phyloP scores from a whole-genome alignment of 2,329 filamentous ascomycete genomes.

The Diplodia mutila region DNA sequence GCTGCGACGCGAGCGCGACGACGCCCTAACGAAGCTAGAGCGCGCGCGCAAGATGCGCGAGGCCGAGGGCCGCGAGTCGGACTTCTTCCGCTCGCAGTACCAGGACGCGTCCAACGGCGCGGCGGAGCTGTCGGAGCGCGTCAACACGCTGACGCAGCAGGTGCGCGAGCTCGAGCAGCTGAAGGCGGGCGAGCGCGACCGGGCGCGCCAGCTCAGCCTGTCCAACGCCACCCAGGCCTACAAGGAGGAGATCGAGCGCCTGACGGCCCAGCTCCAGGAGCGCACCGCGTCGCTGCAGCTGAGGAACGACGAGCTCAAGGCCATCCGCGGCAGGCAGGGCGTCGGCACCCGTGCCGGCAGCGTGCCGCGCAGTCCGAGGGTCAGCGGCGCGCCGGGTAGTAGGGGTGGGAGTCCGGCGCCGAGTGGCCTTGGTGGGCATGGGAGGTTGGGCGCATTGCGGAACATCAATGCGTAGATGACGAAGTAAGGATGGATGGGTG shows the following conservation, averaged over 20 bases:
- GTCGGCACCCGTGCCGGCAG: constrained; percentile 41
- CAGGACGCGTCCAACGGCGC: constrained; percentile 35
- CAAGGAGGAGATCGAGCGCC: constrained; percentile 33
- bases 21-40: constrained; percentile 35
- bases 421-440: constrained; percentile 21
- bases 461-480: constrained; percentile 20
- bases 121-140: not conserved
- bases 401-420: constrained; percentile 36
- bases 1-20: constrained; percentile 32
- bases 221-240: not conserved
- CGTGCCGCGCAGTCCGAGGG: constrained; percentile 42
- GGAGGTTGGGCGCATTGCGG: constrained; percentile 25
- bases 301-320: constrained; percentile 41
- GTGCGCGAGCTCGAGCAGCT: constrained; percentile 19
- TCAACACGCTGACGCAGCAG: constrained; percentile 20
- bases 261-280: constrained; percentile 33
- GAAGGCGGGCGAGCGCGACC: constrained; percentile 13
- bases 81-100: constrained; percentile 63
- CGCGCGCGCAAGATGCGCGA: constrained; percentile 38
- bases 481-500: too few species aligned
- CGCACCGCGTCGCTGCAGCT: constrained; percentile 26
- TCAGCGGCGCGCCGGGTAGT: constrained; percentile 34
- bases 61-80: constrained; percentile 52
- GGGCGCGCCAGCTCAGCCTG: constrained; percentile 2
- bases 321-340: constrained; percentile 37